These are phyloP conservation scores for Penicillium subrubescens DNA, from an alignment of 495 filamentous ascomycete species.

Conservation along the genomic window DNA sequence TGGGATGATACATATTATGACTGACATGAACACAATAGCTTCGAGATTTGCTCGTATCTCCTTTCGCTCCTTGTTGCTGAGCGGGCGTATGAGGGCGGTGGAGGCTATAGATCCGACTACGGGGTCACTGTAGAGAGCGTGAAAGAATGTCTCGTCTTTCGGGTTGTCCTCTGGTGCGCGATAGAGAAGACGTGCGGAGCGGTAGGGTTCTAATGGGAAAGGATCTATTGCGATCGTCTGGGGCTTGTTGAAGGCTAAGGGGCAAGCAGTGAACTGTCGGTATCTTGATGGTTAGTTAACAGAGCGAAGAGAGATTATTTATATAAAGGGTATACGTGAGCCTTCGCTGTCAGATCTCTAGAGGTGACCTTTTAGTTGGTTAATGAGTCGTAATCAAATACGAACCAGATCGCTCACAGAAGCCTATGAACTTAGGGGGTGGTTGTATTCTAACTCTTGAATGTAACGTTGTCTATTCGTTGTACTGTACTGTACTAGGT, in stretches of 20 bases:
- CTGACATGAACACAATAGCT: conserved; percentile 3
- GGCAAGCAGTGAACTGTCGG: not conserved
- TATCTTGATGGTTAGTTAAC: not conserved
- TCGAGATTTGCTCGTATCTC: not conserved
- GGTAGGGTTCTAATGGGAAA: conserved; percentile 5
- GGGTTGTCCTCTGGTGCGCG: conserved; percentile 15
- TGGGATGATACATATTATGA: conserved; percentile 6
- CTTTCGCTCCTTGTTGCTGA: conserved; percentile 52
- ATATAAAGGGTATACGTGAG: too few relatives aligned
- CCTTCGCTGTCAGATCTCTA: too few relatives aligned
- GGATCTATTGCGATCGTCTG: conserved; percentile 17
- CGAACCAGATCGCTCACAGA: too few relatives aligned
- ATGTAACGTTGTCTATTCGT: too few relatives aligned
- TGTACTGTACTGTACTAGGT: too few relatives aligned
- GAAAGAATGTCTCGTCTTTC: conserved; percentile 36
- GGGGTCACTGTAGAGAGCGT: conserved; percentile 15
- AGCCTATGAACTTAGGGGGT: too few relatives aligned
- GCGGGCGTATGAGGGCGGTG: conserved; percentile 33
- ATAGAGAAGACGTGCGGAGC: conserved; percentile 7
- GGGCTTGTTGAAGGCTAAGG: not conserved
- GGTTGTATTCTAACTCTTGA: too few relatives aligned
- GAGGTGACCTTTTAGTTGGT: too few relatives aligned
- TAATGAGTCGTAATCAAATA: too few relatives aligned
- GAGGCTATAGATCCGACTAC: conserved; percentile 51
- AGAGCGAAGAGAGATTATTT: not conserved